Conservation (phyloP, 1,284 basidiomycete genomes). For the Somion occarium region DNA sequence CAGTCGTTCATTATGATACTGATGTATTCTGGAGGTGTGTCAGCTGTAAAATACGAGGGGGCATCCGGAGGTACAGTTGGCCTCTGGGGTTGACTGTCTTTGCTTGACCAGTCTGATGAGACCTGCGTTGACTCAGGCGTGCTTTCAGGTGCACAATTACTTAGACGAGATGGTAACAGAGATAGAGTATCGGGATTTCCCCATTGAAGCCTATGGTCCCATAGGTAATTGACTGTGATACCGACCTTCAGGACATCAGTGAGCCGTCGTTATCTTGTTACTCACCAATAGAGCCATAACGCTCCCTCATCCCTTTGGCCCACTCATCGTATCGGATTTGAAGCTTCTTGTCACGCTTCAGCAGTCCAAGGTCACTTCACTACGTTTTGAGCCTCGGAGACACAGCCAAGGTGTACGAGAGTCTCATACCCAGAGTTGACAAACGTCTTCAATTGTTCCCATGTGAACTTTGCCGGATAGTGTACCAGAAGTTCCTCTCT, state of each 20-base stretch:
- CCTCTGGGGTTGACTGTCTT: slow-evolving; percentile 8
- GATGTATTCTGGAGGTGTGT: slow-evolving; percentile 52
- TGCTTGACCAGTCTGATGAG: slow-evolving; percentile 1
- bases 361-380: slow-evolving; percentile 67
- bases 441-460: slow-evolving; percentile 69
- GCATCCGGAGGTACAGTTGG: slow-evolving; percentile 26
- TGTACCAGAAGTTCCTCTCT: slow-evolving; percentile 57
- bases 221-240: slow-evolving; percentile 57
- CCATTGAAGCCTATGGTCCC: slow-evolving; percentile 66
- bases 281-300: slow-evolving; percentile 66
- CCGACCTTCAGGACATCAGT: neutral
- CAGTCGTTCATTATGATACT: slow-evolving; percentile 79
- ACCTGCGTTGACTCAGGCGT: neutral
- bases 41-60: slow-evolving; percentile 58
- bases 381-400: neutral
- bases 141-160: neutral
- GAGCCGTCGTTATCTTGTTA: slow-evolving; percentile 10
- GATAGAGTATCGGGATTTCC: slow-evolving; percentile 61
- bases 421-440: slow-evolving; percentile 62
- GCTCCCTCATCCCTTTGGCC: slow-evolving; percentile 44
- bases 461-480: slow-evolving; percentile 73
- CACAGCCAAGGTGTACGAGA: neutral
- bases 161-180: slow-evolving; percentile 33
- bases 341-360: slow-evolving; percentile 67
- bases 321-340: slow-evolving; percentile 65